Base-by-base conservation (phyloP, 2,329 filamentous ascomycete genomes). In the Xylogone sp. region DNA sequence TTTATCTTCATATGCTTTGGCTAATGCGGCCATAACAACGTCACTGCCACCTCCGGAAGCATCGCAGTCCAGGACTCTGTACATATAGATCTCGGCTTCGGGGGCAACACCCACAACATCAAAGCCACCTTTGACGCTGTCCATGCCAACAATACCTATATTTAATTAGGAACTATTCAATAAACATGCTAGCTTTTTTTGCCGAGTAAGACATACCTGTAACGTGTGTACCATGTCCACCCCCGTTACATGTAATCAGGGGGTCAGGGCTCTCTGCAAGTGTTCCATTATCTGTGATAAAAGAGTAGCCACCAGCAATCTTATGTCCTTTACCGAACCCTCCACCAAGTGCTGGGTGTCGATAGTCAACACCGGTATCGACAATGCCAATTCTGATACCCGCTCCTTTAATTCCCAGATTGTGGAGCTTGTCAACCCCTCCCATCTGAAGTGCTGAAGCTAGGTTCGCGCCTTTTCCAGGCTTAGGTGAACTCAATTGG, bases 331-430 rank as follows among this genome's bases (percentile, higher is more conserved):
- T 27, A 10, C 51, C 51, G 34, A 49, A 53, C 13, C 51, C 46
- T 12, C 46, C 51, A 13, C 51, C 51, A 10, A 53, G 47, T 10
- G 46, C 51, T 29, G 51, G 46, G 18, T 34, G 42, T 4, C n/a
- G 44, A 24, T 53, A 53, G 21, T 53, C 46, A 19, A 53, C 44
- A 12, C 50, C 45, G 22, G 18, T 34, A 49, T 52, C 70, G 43
- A 76, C 63, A 27, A 75, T 59, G 9, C 66, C 73, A 18, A 76
- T 63, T 16, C 65, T 65, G 22, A 72, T 57, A 1, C 73, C 73
- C 29, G 70, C 65, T 31, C 74, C 74, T 0, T 68, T 73, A 13
- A 71, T 58, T n/a, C 73, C 72, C 34, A 67, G 62, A 9, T 65
- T 69, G 7, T 68, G 69, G 12, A 76, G 66, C 46, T 60, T 61